A percentile compares a stretch with the other conserved stretches of the same genome.
phyloP scores from a whole-genome alignment of 2,329 filamentous ascomycete genomes.

The Trichoderma hamatum region DNA sequence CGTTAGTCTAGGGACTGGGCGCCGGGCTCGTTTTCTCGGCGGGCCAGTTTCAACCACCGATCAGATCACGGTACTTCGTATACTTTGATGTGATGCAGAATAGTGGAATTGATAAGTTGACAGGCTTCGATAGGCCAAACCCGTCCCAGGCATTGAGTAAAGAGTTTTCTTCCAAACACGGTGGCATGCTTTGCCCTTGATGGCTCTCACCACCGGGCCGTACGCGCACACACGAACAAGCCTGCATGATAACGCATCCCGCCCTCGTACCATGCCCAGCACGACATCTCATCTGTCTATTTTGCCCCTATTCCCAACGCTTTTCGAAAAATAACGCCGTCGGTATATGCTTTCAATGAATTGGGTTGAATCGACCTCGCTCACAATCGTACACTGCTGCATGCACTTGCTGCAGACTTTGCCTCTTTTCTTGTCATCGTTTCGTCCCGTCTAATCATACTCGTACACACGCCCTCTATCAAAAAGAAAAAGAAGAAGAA shows the following conservation, averaged over 20 bases:
- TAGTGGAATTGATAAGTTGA: constrained; percentile 13
- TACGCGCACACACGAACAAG: constrained; percentile 7
- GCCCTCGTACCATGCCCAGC: background rate
- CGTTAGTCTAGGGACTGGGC: background rate
- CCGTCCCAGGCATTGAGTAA: constrained; percentile 9
- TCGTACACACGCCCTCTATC: too few species aligned
- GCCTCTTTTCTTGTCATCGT: background rate
- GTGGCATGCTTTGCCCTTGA: constrained; percentile 6
- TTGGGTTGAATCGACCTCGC: background rate
- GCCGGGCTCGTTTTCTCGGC: background rate
- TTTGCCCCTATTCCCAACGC: constrained; percentile 13
- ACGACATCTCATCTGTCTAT: constrained; percentile 6
- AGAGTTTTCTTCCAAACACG: background rate
- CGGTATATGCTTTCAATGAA: background rate
- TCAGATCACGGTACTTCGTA: background rate
- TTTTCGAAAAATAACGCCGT: constrained; percentile 7
- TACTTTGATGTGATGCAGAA: background rate
- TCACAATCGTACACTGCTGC: constrained; percentile 16
- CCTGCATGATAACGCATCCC: background rate
- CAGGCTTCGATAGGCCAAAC: background rate
- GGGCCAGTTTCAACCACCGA: background rate
- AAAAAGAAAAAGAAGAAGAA: too few species aligned
- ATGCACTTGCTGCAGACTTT: background rate
- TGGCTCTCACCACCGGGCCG: background rate
- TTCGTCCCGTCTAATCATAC: constrained; percentile 3